Evolutionary conservation across 176 grass and related monocot species (phyloP).

Genomic region (Alloteropsis semialata): DNA sequence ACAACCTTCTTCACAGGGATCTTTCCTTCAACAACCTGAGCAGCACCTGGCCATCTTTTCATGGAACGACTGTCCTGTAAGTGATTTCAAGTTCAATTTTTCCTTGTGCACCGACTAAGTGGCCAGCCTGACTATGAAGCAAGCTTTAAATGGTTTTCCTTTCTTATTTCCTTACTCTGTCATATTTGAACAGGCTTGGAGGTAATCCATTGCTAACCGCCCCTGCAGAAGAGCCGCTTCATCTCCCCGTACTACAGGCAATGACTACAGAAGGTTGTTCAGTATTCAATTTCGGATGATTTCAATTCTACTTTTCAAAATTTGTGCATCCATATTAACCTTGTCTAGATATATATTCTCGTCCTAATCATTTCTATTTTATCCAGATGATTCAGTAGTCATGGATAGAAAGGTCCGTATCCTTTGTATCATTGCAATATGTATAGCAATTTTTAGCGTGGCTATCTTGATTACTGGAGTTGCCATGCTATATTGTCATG

Average conservation of each 20-base stretch:
- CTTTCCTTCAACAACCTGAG: constrained; percentile 83
- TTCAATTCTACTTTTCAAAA: background rate
- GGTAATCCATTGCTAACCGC: constrained; percentile 62
- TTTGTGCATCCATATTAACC: background rate
- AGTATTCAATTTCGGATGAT: background rate
- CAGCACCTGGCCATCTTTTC: constrained; percentile 39
- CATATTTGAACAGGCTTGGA: constrained; percentile 35
- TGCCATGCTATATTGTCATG: constrained; percentile 17
- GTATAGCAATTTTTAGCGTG: constrained; percentile 16
- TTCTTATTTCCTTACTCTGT: background rate
- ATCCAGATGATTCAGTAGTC: constrained; percentile 20
- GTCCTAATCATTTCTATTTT: background rate
- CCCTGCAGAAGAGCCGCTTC: background rate
- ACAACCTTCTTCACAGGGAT: constrained; percentile 46
- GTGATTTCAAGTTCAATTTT: constrained; percentile 38
- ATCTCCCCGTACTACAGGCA: constrained; percentile 14
- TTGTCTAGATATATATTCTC: background rate
- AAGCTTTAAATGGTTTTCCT: background rate
- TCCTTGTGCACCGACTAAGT: background rate
- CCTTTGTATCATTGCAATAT: constrained; percentile 14
- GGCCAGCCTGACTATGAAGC: background rate
- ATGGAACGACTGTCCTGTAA: constrained; percentile 13
- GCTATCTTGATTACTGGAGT: constrained; percentile 2
- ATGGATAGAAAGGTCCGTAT: background rate
- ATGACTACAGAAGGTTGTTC: constrained; percentile 2